Evolutionary conservation across 106 monocot genomes (phyloP), one percentile per base, ranked within the genome.

Genomic region (Amphibolis antarctica): DNA sequence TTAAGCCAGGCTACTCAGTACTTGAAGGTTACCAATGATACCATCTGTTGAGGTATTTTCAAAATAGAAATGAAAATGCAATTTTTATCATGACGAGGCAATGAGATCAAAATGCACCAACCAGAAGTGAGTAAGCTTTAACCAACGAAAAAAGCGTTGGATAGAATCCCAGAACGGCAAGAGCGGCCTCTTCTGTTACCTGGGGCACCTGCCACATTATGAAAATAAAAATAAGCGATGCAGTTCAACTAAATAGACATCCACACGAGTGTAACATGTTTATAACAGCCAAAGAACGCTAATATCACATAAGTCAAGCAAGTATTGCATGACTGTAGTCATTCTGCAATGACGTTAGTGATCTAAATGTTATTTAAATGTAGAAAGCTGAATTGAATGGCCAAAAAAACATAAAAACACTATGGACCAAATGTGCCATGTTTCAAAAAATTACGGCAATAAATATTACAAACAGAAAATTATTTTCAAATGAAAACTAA

Each of bases 121-220:
- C 93, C 46, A 81, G 80, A 42, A 66, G 63, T 70, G 79, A 66
- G 62, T 90, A 96, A 18, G 78, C 90, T 45, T 60, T 36, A 74
- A 71, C 89, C 54, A 96, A 60, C 1, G 84, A 82, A 10, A 82
- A 9, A 68, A 96, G 43, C 57, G 90, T 87, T 27, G 96, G 96
- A 56, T 86, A 90, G 1, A 82, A 1, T 52, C 78, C 84, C 52
- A 82, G 51, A 52, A 96, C 96, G 67, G 84, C 78, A 25, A 86
- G 74, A 13, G 96, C 90, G 59, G 76, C 49, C 42, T 96, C 84
- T 71, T 96, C 96, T 18, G 96, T 96, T 44, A 96, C 90, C 69
- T 82, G 81, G 20, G 83, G 84, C 67, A 90, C 86, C 92, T 92
- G 77, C 5, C 62, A 47, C 12, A 36, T 36, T 36, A 36, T 36